phyloP scores from a whole-genome alignment of 306 rosid species.

The Vigna radiata region DNA sequence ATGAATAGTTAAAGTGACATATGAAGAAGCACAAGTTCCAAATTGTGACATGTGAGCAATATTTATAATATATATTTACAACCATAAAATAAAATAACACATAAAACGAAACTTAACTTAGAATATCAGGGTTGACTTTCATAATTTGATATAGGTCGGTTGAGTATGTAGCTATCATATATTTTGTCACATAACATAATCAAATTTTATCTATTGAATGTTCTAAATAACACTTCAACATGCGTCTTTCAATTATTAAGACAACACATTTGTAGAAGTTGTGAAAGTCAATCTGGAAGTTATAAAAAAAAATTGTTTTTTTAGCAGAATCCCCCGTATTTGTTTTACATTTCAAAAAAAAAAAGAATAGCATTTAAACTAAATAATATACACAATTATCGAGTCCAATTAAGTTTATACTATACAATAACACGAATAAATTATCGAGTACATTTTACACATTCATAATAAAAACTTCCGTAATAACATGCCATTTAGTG shows the following conservation, averaged over 20 bases:
- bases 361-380: no score
- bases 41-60: background rate
- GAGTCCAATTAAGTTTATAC: no score
- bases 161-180: constrained; percentile 8
- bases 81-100: background rate
- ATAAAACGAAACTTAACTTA: background rate
- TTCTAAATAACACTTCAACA: background rate
- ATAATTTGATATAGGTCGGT: background rate
- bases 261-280: no score
- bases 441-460: no score
- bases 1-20: background rate
- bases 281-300: no score
- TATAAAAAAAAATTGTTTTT: no score
- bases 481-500: no score
- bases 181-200: background rate
- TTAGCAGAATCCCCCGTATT: no score
- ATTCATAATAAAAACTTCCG: no score
- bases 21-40: background rate
- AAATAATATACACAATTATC: no score
- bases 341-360: no score
- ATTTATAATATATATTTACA: background rate
- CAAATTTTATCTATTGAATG: background rate
- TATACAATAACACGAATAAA: no score
- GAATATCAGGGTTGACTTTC: constrained; percentile 15
- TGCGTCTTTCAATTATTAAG: background rate